Percentiles rank a stretch among this genome's conserved stretches.
Conservation (phyloP, 164 flowering plant species). For the Sextonia rubra region DNA sequence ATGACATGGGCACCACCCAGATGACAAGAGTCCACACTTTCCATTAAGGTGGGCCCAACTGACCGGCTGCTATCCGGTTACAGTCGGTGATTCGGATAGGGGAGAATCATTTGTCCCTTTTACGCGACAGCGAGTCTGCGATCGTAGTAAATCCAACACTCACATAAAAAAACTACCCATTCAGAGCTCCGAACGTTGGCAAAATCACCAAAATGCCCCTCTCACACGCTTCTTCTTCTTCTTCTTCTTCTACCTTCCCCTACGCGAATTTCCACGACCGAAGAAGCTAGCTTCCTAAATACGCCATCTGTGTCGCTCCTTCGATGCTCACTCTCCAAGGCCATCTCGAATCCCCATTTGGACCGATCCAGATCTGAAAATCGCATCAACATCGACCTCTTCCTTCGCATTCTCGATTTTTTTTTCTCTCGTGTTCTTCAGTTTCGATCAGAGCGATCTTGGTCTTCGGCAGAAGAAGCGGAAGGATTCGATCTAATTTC, state of each 20-base stretch:
- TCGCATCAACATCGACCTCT: not conserved
- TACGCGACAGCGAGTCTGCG: not conserved
- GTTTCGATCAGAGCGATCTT: not conserved
- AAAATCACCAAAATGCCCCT: not conserved
- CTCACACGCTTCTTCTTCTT: not conserved
- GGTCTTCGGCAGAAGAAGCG: not conserved
- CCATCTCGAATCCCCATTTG: not conserved
- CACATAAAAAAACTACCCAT: too few relatives aligned
- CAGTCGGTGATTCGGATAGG: not conserved
- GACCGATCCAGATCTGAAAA: conserved; percentile 1
- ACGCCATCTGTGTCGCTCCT: too few relatives aligned
- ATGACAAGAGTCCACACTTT: too few relatives aligned
- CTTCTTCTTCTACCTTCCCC: too few relatives aligned
- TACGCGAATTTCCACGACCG: too few relatives aligned
- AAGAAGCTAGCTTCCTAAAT: too few relatives aligned
- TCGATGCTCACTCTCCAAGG: too few relatives aligned
- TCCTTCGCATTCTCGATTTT: not conserved
- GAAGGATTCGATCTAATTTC: not conserved
- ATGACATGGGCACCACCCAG: too few relatives aligned
- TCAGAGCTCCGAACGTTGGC: not conserved
- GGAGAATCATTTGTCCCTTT: not conserved
- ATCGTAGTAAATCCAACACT: not conserved
- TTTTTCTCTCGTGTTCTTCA: not conserved
- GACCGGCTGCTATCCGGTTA: not conserved
- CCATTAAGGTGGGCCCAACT: too few relatives aligned